Conservation (phyloP, 345 rosid genomes). For the Balakata baccata region DNA sequence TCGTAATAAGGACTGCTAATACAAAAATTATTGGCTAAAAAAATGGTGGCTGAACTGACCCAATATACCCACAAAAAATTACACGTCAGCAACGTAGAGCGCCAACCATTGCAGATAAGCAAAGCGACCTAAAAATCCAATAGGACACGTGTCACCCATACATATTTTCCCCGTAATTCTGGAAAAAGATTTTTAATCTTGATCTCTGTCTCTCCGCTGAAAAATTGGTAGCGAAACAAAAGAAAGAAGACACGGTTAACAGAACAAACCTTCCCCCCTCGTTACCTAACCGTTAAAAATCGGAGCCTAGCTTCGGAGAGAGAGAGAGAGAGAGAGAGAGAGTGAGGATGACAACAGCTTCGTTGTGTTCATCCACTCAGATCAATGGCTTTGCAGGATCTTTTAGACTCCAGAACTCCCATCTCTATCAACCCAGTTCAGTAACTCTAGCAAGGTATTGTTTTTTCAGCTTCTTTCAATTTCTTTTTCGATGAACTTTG, state of each 20-base stretch:
- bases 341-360: constrained; percentile 43
- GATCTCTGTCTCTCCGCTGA: constrained; percentile 19
- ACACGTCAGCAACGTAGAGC: constrained; percentile 17
- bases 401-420: constrained; percentile 38
- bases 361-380: constrained; percentile 57
- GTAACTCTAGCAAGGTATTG: constrained; percentile 42
- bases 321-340: constrained; percentile 5
- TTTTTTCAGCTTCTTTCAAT: neutral
- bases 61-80: neutral
- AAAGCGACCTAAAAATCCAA: constrained; percentile 20
- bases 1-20: no score
- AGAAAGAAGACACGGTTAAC: neutral
- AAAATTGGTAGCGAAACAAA: constrained; percentile 8
- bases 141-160: constrained; percentile 34
- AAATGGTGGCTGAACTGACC: no score
- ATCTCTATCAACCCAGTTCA: constrained; percentile 38
- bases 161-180: constrained; percentile 8
- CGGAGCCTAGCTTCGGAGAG: neutral
- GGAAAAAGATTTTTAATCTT: neutral
- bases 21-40: no score
- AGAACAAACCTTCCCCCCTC: constrained; percentile 11
- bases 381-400: constrained; percentile 54
- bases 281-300: constrained; percentile 24
- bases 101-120: constrained; percentile 62
- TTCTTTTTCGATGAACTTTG: constrained; percentile 6